Evolutionary conservation across 2,329 filamentous ascomycete species (phyloP).

Genomic region (Chalaropsis ovoidea): DNA sequence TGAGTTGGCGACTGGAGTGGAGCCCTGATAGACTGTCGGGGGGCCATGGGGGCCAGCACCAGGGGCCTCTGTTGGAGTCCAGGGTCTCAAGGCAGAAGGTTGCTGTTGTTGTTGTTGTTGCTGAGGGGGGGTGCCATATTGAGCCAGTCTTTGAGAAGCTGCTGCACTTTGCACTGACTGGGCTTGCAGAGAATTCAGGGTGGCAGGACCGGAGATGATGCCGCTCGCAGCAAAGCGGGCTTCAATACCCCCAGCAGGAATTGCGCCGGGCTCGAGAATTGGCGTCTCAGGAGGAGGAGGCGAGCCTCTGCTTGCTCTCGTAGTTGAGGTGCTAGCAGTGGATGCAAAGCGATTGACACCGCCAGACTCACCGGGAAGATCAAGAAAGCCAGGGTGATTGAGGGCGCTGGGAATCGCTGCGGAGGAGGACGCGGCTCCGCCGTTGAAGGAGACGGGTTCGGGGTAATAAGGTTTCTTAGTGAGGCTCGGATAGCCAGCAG

Average conservation of each 20-base stretch:
- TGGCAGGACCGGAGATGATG: constrained; percentile 68
- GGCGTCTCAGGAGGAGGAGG: constrained; percentile 93
- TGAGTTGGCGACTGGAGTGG: constrained; percentile 36
- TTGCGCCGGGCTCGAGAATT: constrained; percentile 58
- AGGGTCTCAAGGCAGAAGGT: constrained; percentile 54
- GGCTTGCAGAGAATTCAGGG: constrained; percentile 59
- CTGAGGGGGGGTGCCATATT: constrained; percentile 51
- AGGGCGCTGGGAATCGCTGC: constrained; percentile 29
- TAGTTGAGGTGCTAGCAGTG: constrained; percentile 87
- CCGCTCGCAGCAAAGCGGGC: constrained; percentile 84
- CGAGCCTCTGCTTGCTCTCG: constrained; percentile 80
- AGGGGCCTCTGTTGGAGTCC: constrained; percentile 89
- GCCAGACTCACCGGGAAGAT: constrained; percentile 38
- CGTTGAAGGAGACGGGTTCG: constrained; percentile 37
- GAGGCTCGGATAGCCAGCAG: constrained; percentile 31
- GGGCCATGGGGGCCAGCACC: constrained; percentile 80
- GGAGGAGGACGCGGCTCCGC: constrained; percentile 18
- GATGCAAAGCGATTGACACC: constrained; percentile 56
- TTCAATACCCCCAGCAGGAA: constrained; percentile 75
- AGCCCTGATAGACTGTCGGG: constrained; percentile 83
- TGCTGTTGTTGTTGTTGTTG: constrained; percentile 30
- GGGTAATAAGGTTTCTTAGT: constrained; percentile 52
- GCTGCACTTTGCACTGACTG: constrained; percentile 54
- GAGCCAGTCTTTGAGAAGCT: constrained; percentile 67
- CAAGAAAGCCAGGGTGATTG: constrained; percentile 30